Conservation (phyloP, 1,139 yeast species). For the Lodderomyces beijingensis region DNA sequence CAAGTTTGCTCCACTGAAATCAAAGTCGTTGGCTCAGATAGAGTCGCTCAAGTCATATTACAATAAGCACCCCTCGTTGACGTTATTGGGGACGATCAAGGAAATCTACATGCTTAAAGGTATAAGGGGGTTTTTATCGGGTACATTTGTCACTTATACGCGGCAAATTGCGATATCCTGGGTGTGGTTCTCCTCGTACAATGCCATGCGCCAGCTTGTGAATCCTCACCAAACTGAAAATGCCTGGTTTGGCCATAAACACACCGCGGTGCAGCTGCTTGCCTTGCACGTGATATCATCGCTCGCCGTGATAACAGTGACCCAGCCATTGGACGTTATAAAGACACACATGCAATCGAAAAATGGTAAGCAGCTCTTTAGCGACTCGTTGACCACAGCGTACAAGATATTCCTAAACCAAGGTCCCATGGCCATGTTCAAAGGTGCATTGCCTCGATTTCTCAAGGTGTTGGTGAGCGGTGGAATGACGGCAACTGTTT, state of each 20-base stretch:
- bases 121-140: slow-evolving; percentile 71
- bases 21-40: slow-evolving; percentile 18
- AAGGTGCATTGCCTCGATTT: slow-evolving; percentile 78
- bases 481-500: slow-evolving; percentile 69
- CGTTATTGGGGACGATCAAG: slow-evolving; percentile 48
- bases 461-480: slow-evolving; percentile 77
- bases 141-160: slow-evolving; percentile 70
- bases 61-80: slow-evolving; percentile 52
- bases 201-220: slow-evolving; percentile 65
- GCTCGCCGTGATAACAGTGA: slow-evolving; percentile 64
- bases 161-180: slow-evolving; percentile 78
- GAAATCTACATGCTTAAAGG: slow-evolving; percentile 80
- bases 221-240: slow-evolving; percentile 49
- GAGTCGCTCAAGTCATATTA: slow-evolving; percentile 34
- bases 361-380: slow-evolving; percentile 57
- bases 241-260: slow-evolving; percentile 48
- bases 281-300: slow-evolving; percentile 56
- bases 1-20: slow-evolving; percentile 7
- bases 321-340: slow-evolving; percentile 89
- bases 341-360: slow-evolving; percentile 87
- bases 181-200: slow-evolving; percentile 81
- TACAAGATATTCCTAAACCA: slow-evolving; percentile 67
- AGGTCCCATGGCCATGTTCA: slow-evolving; percentile 62
- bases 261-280: slow-evolving; percentile 37
- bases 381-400: slow-evolving; percentile 69